Conservation (phyloP, 1,139 yeast species). For the Yamadazyma sp. region DNA sequence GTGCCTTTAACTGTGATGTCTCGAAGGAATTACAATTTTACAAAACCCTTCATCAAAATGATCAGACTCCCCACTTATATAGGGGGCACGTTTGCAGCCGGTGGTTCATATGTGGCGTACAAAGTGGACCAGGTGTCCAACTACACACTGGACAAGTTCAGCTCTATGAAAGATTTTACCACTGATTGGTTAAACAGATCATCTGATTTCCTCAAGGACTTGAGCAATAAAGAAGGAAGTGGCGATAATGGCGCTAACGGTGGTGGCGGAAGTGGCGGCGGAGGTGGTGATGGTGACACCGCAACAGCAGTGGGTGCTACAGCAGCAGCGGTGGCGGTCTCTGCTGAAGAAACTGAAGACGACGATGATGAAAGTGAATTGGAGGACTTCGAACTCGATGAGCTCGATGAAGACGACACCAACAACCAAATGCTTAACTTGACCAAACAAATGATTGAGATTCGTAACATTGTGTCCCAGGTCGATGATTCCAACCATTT, state of each 20-base stretch:
- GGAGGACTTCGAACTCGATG: constrained; percentile 32
- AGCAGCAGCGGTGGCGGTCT: constrained; percentile 47
- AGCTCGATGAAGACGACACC: constrained; percentile 50
- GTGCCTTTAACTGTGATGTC: constrained; percentile 4
- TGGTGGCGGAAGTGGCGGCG: constrained; percentile 26
- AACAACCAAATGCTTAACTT: constrained; percentile 79
- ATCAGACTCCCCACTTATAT: constrained; percentile 73
- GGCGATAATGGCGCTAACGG: constrained; percentile 14
- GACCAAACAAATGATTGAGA: constrained; percentile 96
- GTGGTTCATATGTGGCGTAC: constrained; percentile 88
- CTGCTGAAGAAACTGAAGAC: constrained; percentile 28
- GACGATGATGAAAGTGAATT: constrained; percentile 32
- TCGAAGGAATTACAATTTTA: constrained; percentile 42
- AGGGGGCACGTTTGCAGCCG: constrained; percentile 92
- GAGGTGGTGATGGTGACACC: constrained; percentile 32
- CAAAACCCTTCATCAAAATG: constrained; percentile 38
- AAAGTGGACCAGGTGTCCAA: constrained; percentile 84
- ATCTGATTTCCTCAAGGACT: constrained; percentile 37
- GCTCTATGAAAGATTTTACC: constrained; percentile 59
- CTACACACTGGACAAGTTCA: constrained; percentile 66
- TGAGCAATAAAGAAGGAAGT: constrained; percentile 11
- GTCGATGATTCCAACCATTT: constrained; percentile 78
- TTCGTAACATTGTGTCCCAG: constrained; percentile 72
- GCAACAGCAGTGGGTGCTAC: constrained; percentile 46
- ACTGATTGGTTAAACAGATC: constrained; percentile 46